These are phyloP conservation scores for Colletotrichum siamense DNA, from an alignment of 2,329 filamentous ascomycete species.

Conservation along the genomic window DNA sequence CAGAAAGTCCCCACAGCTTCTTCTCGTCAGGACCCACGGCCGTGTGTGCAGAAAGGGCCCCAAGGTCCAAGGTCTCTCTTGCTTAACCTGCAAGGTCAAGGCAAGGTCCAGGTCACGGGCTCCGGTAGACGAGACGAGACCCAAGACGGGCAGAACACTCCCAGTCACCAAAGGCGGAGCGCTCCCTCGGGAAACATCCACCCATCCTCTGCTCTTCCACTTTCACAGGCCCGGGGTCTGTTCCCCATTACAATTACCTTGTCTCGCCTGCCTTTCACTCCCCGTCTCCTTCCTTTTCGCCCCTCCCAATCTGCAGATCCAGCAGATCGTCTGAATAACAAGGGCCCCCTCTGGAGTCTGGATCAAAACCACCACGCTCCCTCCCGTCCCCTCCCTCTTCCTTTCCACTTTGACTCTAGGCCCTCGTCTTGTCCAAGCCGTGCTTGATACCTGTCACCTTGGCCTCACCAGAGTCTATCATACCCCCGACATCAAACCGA, in stretches of 20 bases:
- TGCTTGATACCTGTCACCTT: background rate
- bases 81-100: slow-evolving; percentile 6
- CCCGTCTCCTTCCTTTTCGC: slow-evolving; percentile 18
- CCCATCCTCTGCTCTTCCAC: background rate
- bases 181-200: slow-evolving; percentile 10
- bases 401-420: background rate
- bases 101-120: slow-evolving; percentile 14
- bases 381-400: slow-evolving; percentile 2
- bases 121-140: slow-evolving; percentile 12
- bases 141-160: background rate
- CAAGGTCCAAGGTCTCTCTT: background rate
- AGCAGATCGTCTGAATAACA: slow-evolving; percentile 17
- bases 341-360: background rate
- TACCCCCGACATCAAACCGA: background rate
- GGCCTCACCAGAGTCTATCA: background rate
- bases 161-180: background rate
- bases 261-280: slow-evolving; percentile 12
- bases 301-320: slow-evolving; percentile 16
- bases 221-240: slow-evolving; percentile 5
- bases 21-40: background rate
- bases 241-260: slow-evolving; percentile 20
- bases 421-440: slow-evolving; percentile 1
- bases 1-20: background rate
- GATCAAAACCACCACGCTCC: slow-evolving; percentile 4
- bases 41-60: background rate